Conservation (phyloP, 2,329 filamentous ascomycete genomes). For the Sporothrix dimorphospora region DNA sequence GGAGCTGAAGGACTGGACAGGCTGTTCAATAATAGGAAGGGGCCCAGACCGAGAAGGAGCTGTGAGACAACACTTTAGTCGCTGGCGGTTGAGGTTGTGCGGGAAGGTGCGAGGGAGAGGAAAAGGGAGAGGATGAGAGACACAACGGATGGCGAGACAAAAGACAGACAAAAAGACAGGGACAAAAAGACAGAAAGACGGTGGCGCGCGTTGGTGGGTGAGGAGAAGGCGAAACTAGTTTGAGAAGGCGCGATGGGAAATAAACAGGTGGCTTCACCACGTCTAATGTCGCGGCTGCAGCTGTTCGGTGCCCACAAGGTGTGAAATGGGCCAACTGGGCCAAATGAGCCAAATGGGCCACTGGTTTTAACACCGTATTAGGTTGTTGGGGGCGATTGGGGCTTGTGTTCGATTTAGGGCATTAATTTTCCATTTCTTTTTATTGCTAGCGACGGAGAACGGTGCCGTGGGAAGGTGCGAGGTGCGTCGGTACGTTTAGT, state of each 20-base stretch:
- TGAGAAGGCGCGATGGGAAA: conserved; percentile 31
- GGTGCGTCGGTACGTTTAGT: background rate
- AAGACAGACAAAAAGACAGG: background rate
- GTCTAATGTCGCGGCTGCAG: conserved; percentile 27
- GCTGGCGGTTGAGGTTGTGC: background rate
- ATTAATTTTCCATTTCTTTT: background rate
- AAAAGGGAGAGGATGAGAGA: conserved; percentile 53
- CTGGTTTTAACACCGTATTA: background rate
- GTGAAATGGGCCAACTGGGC: background rate
- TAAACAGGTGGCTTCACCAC: conserved; percentile 36
- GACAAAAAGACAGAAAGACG: background rate
- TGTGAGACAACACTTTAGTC: conserved; percentile 16
- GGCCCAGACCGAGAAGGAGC: conserved; percentile 15
- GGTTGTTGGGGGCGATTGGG: background rate
- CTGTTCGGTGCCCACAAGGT: conserved; percentile 12
- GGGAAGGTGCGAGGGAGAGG: conserved; percentile 1
- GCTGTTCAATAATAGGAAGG: conserved; percentile 17
- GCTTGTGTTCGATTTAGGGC: background rate
- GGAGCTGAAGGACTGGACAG: conserved; percentile 22
- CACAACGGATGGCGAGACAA: background rate
- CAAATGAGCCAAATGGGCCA: background rate
- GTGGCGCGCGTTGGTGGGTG: conserved; percentile 11
- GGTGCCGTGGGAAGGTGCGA: background rate
- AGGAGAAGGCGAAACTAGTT: background rate
- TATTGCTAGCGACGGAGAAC: background rate